Evolutionary conservation across 2,329 filamentous ascomycete species (phyloP).

Genomic region (Albophoma yamanashiensis): DNA sequence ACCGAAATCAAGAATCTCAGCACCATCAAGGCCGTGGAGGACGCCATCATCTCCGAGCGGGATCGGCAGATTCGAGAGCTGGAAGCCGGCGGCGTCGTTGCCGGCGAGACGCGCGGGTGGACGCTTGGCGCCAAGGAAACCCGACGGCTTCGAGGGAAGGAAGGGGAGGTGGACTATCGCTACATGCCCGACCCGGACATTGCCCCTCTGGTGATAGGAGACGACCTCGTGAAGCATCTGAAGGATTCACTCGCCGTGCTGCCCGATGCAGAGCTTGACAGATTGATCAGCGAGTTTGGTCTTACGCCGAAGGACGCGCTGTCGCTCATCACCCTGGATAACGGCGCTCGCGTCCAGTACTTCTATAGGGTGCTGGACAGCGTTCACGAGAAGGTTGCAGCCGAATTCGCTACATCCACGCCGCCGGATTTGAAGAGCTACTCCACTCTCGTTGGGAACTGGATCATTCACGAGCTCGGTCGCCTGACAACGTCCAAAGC

Average conservation of each 20-base stretch:
- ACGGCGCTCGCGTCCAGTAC: constrained; percentile 71
- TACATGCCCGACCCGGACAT: constrained; percentile 98
- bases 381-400: constrained; percentile 23
- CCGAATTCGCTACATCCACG: constrained; percentile 8
- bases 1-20: constrained; percentile 97
- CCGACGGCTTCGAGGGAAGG: constrained; percentile 74
- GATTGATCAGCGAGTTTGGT: constrained; percentile 51
- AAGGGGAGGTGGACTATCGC: constrained; percentile 93
- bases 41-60: constrained; percentile 84
- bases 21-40: constrained; percentile 89
- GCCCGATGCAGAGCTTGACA: constrained; percentile 59
- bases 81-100: constrained; percentile 61
- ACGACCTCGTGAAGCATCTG: constrained; percentile 58
- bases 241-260: constrained; percentile 52
- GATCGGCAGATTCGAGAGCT: constrained; percentile 78
- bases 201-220: constrained; percentile 63
- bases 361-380: constrained; percentile 56
- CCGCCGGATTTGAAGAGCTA: constrained; percentile 21
- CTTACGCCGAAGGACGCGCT: constrained; percentile 75
- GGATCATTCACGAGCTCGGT: constrained; percentile 68
- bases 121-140: constrained; percentile 77
- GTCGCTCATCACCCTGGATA: constrained; percentile 65
- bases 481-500: constrained; percentile 56
- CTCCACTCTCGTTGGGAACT: constrained; percentile 45
- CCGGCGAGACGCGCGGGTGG: constrained; percentile 90